Conservation (phyloP, 768 basidiomycete genomes). For the Trametes cinnabarina region DNA sequence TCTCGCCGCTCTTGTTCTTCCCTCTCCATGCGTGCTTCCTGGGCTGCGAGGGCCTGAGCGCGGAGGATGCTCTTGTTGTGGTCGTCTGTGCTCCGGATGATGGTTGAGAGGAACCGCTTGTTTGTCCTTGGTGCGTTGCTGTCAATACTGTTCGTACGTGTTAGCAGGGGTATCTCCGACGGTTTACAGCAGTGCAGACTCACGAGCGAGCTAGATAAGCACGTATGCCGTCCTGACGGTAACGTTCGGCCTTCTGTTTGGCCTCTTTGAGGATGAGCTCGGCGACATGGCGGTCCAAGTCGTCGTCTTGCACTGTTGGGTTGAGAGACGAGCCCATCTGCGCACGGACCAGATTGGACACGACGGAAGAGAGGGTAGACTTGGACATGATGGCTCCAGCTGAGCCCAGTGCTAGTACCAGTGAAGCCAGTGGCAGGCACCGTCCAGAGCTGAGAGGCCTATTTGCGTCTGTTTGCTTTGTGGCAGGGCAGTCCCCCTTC, state of each 20-base stretch:
- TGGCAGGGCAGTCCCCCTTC: not conserved
- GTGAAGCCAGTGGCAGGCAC: no score
- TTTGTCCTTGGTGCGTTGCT: constrained; percentile 75
- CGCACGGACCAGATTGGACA: constrained; percentile 75
- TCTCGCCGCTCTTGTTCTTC: constrained; percentile 66
- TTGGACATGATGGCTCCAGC: constrained; percentile 34
- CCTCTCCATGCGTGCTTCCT: constrained; percentile 66
- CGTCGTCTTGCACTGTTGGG: constrained; percentile 65
- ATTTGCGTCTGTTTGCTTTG: constrained; percentile 6
- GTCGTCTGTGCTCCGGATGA: constrained; percentile 92
- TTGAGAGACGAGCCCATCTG: constrained; percentile 69
- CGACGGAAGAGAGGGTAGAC: constrained; percentile 77
- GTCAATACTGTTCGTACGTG: constrained; percentile 47
- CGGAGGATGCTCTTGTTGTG: constrained; percentile 86
- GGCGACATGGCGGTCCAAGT: constrained; percentile 89
- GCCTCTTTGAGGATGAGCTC: constrained; percentile 92
- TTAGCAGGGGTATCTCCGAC: not conserved
- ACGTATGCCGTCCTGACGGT: constrained; percentile 70
- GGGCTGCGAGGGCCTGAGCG: constrained; percentile 68
- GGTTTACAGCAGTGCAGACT: not conserved
- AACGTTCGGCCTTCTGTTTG: constrained; percentile 83
- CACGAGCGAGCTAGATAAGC: constrained; percentile 61
- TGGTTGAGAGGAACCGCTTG: constrained; percentile 78
- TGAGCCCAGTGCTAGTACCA: not conserved
- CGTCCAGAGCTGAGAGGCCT: no score